Percentiles rank a stretch among this genome's conserved stretches.
These are phyloP conservation scores for Iberis amara DNA, from an alignment of 441 rosid genomes.

Conservation along the genomic window DNA sequence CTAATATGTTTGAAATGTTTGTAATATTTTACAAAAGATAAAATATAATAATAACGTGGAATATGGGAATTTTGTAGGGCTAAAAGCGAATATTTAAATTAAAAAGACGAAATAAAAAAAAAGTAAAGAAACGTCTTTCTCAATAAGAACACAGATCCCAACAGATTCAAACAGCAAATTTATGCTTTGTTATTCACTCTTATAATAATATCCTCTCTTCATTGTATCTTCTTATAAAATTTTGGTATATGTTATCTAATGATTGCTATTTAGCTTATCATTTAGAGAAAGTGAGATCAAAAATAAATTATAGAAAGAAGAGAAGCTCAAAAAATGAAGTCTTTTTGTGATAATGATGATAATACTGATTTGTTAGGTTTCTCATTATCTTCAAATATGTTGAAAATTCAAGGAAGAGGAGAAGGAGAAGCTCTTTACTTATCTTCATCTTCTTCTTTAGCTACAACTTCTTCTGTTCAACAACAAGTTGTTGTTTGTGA, in stretches of 20 bases:
- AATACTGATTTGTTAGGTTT: constrained; percentile 69
- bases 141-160: constrained; percentile 81
- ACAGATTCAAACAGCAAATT: constrained; percentile 45
- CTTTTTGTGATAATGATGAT: constrained; percentile 48
- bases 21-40: too few species aligned
- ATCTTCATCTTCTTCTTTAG: constrained; percentile 29
- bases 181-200: constrained; percentile 36
- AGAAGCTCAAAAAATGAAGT: constrained; percentile 46
- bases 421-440: constrained; percentile 26
- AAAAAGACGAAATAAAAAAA: constrained; percentile 1
- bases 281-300: constrained; percentile 12
- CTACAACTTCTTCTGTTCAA: constrained; percentile 27
- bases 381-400: constrained; percentile 63
- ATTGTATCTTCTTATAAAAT: too few species aligned
- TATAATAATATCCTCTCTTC: constrained; percentile 35
- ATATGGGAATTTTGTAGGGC: too few species aligned
- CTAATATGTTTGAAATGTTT: too few species aligned
- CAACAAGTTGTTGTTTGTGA: constrained; percentile 27
- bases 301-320: constrained; percentile 24
- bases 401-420: constrained; percentile 51
- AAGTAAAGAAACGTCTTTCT: constrained; percentile 57
- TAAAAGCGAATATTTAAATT: too few species aligned
- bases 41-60: too few species aligned
- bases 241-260: constrained; percentile 44
- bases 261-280: constrained; percentile 47